Percentiles rank a stretch among this genome's conserved stretches.
Conservation (phyloP, 2,329 filamentous ascomycete genomes). For the Pestalotiopsis sp. region DNA sequence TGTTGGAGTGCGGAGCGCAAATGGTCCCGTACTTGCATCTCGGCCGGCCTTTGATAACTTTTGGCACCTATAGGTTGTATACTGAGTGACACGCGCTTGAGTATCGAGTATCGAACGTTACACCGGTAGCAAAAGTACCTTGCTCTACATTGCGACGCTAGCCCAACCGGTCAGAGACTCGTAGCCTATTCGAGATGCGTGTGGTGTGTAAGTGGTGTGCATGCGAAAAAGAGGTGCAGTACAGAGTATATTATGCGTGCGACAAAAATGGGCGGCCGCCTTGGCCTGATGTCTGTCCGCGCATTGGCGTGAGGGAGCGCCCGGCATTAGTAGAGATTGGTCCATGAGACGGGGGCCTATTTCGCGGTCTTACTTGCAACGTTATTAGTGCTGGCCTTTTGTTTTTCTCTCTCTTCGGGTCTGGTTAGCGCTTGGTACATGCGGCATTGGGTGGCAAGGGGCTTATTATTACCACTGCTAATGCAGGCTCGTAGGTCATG, state of each 20-base stretch:
- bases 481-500: neutral
- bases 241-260: neutral
- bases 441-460: neutral
- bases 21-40: neutral
- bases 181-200: neutral
- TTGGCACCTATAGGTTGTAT: neutral
- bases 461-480: neutral
- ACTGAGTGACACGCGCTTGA: neutral
- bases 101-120: neutral
- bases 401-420: neutral
- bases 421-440: neutral
- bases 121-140: slow-evolving; percentile 6
- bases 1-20: neutral
- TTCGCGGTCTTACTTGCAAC: neutral
- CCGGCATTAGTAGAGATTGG: neutral
- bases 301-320: neutral
- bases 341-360: neutral
- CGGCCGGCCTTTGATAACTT: neutral
- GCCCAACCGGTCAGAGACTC: slow-evolving; percentile 5
- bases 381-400: neutral
- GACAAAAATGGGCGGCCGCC: neutral
- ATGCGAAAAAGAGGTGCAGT: neutral
- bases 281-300: neutral
- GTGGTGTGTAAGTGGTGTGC: neutral
- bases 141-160: slow-evolving; percentile 4